Percentiles rank a stretch among this genome's conserved stretches.
Evolutionary conservation across 2,329 filamentous ascomycete species (phyloP).

Genomic region (Harringtonia aguacate): DNA sequence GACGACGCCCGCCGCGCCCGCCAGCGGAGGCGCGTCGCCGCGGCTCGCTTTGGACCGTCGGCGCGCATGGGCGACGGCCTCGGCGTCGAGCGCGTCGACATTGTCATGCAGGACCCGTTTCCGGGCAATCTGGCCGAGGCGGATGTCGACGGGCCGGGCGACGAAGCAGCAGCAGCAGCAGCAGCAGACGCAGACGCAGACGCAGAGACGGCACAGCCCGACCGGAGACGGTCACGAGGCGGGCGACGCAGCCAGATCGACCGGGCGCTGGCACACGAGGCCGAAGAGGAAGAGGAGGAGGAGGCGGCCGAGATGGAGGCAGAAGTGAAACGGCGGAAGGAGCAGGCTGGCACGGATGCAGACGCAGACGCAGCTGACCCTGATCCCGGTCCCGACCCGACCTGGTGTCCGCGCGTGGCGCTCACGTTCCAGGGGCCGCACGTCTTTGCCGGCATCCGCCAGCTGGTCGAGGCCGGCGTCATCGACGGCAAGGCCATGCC

Average conservation of each 20-base stretch:
- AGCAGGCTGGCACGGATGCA: too few relatives aligned
- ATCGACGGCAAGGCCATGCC: conserved; percentile 72
- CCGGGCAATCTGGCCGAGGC: conserved; percentile 16
- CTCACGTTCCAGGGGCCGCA: conserved; percentile 66
- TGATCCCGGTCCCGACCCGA: too few relatives aligned
- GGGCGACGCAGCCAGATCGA: conserved; percentile 25
- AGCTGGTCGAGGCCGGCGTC: conserved; percentile 65
- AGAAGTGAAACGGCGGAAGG: too few relatives aligned
- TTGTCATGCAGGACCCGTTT: conserved; percentile 49
- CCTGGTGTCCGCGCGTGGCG: conserved; percentile 50
- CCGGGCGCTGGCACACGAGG: conserved; percentile 20
- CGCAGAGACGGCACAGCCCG: neutral
- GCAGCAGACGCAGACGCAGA: neutral
- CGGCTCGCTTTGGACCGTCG: conserved; percentile 59
- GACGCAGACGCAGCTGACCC: too few relatives aligned
- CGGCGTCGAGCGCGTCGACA: conserved; percentile 51
- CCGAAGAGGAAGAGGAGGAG: conserved; percentile 16
- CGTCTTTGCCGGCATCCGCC: conserved; percentile 69
- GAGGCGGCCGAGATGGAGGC: conserved; percentile 2
- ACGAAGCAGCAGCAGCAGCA: neutral
- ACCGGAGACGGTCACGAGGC: conserved; percentile 1
- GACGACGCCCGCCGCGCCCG: conserved; percentile 32
- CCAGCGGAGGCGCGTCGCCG: conserved; percentile 48
- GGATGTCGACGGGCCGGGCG: neutral
- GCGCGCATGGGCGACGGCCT: conserved; percentile 44